These are phyloP conservation scores for Ensete ventricosum DNA, from an alignment of 176 grass and related monocot species.

Conservation along the genomic window DNA sequence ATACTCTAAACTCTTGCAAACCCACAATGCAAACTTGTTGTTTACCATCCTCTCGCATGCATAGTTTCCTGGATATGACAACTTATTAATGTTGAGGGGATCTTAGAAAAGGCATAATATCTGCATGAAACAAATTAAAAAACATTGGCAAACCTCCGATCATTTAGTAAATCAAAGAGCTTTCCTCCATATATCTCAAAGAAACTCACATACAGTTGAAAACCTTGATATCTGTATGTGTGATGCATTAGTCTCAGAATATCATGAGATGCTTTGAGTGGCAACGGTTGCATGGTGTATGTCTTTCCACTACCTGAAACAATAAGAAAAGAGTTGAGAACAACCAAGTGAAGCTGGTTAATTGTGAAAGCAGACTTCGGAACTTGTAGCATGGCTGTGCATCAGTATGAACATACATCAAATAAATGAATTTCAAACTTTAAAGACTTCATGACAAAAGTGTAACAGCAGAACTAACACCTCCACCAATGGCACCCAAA, in stretches of 20 bases:
- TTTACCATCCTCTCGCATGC: slow-evolving; percentile 51
- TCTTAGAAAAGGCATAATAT: background rate
- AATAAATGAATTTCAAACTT: too few species aligned
- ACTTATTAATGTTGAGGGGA: background rate
- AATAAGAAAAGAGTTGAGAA: background rate
- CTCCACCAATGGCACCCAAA: too few species aligned
- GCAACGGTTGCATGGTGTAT: slow-evolving; percentile 49
- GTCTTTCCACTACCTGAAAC: slow-evolving; percentile 47
- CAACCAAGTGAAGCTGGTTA: background rate
- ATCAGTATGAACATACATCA: too few species aligned
- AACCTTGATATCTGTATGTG: slow-evolving; percentile 38
- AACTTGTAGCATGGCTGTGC: too few species aligned
- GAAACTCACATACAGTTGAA: slow-evolving; percentile 44
- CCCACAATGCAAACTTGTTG: slow-evolving; percentile 58
- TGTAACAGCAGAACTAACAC: too few species aligned
- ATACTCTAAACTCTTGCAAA: slow-evolving; percentile 44
- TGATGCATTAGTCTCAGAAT: slow-evolving; percentile 34
- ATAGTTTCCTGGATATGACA: slow-evolving; percentile 34
- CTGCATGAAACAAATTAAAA: background rate
- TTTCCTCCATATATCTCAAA: slow-evolving; percentile 58
- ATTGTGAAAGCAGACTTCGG: too few species aligned
- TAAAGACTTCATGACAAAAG: too few species aligned
- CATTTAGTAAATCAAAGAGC: slow-evolving; percentile 44
- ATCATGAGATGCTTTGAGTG: slow-evolving; percentile 45
- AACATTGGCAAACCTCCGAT: slow-evolving; percentile 25